These are phyloP conservation scores for Rhizopogon rudus DNA, from an alignment of 768 basidiomycete genomes.

Conservation along the genomic window DNA sequence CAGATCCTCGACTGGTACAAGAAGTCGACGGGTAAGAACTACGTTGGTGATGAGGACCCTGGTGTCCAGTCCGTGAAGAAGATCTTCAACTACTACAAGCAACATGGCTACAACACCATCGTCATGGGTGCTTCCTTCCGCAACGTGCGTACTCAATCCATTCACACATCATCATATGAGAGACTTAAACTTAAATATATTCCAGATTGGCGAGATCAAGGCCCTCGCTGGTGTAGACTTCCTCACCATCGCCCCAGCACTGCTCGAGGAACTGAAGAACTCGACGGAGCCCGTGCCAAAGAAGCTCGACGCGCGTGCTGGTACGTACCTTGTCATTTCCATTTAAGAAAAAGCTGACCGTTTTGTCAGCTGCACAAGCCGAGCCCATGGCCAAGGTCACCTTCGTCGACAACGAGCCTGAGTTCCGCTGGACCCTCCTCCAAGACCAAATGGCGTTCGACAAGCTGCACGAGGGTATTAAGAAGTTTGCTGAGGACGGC, in stretches of 20 bases:
- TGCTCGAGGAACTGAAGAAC: slow-evolving; percentile 91
- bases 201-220: slow-evolving; percentile 85
- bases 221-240: slow-evolving; percentile 95
- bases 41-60: slow-evolving; percentile 89
- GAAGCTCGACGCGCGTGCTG: slow-evolving; percentile 66
- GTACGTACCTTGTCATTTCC: slow-evolving; percentile 15
- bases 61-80: slow-evolving; percentile 94
- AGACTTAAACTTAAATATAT: background rate
- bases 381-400: slow-evolving; percentile 73
- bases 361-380: slow-evolving; percentile 41
- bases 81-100: slow-evolving; percentile 99
- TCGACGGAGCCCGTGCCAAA: slow-evolving; percentile 74
- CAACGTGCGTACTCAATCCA: slow-evolving; percentile 55
- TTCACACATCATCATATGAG: background rate
- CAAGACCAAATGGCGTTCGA: slow-evolving; percentile 98
- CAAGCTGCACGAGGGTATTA: slow-evolving; percentile 97
- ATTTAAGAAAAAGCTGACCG: background rate
- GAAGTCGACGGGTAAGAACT: slow-evolving; percentile 80
- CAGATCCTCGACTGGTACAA: slow-evolving; percentile 99
- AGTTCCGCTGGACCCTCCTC: slow-evolving; percentile 93
- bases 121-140: slow-evolving; percentile 99
- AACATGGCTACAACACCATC: slow-evolving; percentile 96
- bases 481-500: slow-evolving; percentile 96
- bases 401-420: slow-evolving; percentile 88
- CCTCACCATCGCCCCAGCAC: slow-evolving; percentile 87